Evolutionary conservation across 2,329 filamentous ascomycete species (phyloP), one percentile per base, ranked within the genome.

Genomic region (Madurella fahalii): DNA sequence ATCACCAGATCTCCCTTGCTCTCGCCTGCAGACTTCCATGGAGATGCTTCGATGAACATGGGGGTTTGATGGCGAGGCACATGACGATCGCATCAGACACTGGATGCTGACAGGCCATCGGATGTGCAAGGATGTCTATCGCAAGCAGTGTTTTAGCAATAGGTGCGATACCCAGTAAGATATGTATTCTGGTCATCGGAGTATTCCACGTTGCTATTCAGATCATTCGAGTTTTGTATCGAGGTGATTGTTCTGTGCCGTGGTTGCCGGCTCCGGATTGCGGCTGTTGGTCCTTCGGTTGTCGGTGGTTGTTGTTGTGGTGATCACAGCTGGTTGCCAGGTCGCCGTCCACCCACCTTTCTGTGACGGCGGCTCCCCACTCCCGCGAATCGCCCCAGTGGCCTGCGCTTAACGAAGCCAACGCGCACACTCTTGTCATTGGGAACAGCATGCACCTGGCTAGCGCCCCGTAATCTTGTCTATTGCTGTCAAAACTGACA

Each of bases 41-140:
- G 77, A 83, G 81, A 79, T 74, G 67, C 70, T 60, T 76, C 76
- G 58, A 79, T 90, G 86, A 85, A 73, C 78, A 73, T 79, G 79
- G 78, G 79, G 83, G 86, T 92, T 92, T 93, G 87, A 92, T 86
- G 86, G 84, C 83, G 84, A 90, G 87, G 78, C 59, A 92, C 86
- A 93, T 80, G 25, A 30, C 40, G 25, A 54, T 16, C 17, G 20
- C 30, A 37, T 37, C 34, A 11, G 34, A 12, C 9, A 11, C 34
- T 9, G 34, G 34, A 11, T 37, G 34, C 34, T 12, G 34, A 37
- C 13, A 15, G 13, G 34, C 4, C 25, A 5, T 37, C 11, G 34
- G 34, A 5, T 37, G 13, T 4, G 4, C 34, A 37, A 2, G 34
- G 34, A 37, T 37, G 34, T 9, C 4, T 37, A 9, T 9, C 4